Conservation (phyloP, 2,329 filamentous ascomycete species). For the Neofusicoccum parvum region DNA sequence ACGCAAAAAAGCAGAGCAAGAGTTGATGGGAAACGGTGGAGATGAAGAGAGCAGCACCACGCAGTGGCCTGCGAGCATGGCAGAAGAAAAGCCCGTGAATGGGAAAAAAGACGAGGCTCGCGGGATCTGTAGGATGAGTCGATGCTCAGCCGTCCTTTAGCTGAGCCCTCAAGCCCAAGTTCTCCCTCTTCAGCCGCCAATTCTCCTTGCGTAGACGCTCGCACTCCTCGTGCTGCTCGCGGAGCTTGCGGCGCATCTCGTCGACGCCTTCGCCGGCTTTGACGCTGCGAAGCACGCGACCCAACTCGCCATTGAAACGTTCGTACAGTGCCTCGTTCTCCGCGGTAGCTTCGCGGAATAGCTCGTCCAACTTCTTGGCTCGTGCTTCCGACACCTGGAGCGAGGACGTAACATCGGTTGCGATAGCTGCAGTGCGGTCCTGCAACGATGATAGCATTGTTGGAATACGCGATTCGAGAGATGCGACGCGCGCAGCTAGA, state of each 20-base stretch:
- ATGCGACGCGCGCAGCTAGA: slow-evolving; percentile 60
- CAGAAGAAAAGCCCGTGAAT: too few species aligned
- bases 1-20: background rate
- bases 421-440: slow-evolving; percentile 51
- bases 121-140: background rate
- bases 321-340: slow-evolving; percentile 94
- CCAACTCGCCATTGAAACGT: slow-evolving; percentile 87
- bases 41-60: background rate
- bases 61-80: slow-evolving; percentile 15
- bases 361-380: slow-evolving; percentile 78
- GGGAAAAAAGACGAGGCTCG: background rate
- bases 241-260: slow-evolving; percentile 71
- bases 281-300: slow-evolving; percentile 67
- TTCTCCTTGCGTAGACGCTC: slow-evolving; percentile 83
- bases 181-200: slow-evolving; percentile 77
- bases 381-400: slow-evolving; percentile 76
- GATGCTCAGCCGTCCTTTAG: slow-evolving; percentile 41
- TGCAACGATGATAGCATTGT: slow-evolving; percentile 25
- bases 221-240: slow-evolving; percentile 75
- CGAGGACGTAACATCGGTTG: slow-evolving; percentile 70
- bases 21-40: background rate
- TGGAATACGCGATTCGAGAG: slow-evolving; percentile 59
- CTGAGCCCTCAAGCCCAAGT: slow-evolving; percentile 64
- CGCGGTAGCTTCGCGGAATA: slow-evolving; percentile 83
- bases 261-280: slow-evolving; percentile 78